A percentile compares a stretch with the other conserved stretches of the same genome.
Evolutionary conservation across 495 filamentous ascomycete genomes (phyloP).

Genomic region (Neurospora sp.): DNA sequence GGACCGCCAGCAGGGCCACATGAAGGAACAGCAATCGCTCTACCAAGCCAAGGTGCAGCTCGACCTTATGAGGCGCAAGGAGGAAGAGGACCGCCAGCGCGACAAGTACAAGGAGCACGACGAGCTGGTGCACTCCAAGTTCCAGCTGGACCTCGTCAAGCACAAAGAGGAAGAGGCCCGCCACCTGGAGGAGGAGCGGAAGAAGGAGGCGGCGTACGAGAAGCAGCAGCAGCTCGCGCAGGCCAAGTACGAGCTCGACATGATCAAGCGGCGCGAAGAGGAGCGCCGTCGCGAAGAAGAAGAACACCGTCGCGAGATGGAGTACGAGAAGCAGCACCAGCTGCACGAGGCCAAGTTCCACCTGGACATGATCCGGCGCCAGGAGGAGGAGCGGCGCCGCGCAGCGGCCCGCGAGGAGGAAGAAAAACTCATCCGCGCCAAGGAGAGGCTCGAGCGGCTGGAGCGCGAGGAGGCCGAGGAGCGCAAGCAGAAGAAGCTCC

Average conservation of each 20-base stretch:
- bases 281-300: slow-evolving; percentile 10
- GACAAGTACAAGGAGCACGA: slow-evolving; percentile 34
- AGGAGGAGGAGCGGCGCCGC: slow-evolving; percentile 17
- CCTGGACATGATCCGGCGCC: slow-evolving; percentile 35
- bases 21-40: slow-evolving; percentile 20
- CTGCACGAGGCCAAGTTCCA: slow-evolving; percentile 29
- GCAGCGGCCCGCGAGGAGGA: slow-evolving; percentile 23
- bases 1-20: slow-evolving; percentile 21
- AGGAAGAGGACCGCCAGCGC: slow-evolving; percentile 32
- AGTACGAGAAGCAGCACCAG: slow-evolving; percentile 16
- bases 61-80: slow-evolving; percentile 17
- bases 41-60: slow-evolving; percentile 34
- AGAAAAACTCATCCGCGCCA: slow-evolving; percentile 25
- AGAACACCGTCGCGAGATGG: slow-evolving; percentile 3
- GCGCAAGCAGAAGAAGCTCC: slow-evolving; percentile 29
- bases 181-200: slow-evolving; percentile 40
- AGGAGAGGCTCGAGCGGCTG: slow-evolving; percentile 14
- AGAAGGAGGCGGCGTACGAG: slow-evolving; percentile 33
- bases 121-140: slow-evolving; percentile 38
- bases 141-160: slow-evolving; percentile 6
- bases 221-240: slow-evolving; percentile 24
- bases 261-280: slow-evolving; percentile 24
- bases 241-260: slow-evolving; percentile 29
- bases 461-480: slow-evolving; percentile 29
- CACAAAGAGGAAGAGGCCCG: slow-evolving; percentile 23